These are phyloP conservation scores for Lichtheimia hyalospora DNA, from an alignment of 371 early-diverging fungal species.

Conservation along the genomic window DNA sequence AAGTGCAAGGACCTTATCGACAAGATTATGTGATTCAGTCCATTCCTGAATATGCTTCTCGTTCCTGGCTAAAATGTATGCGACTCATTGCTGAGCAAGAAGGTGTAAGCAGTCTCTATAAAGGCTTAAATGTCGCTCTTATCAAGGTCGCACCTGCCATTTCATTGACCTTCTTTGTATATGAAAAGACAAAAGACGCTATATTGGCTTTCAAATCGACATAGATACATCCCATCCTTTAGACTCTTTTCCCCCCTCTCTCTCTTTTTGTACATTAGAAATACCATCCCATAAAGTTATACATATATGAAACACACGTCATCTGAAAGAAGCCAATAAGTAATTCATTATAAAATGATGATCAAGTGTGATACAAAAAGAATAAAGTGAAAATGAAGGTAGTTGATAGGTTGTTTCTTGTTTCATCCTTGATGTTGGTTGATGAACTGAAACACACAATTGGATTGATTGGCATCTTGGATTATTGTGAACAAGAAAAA, in stretches of 20 bases:
- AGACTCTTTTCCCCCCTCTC: not conserved
- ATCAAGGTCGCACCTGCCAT: conserved; percentile 86
- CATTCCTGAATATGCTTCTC: conserved; percentile 50
- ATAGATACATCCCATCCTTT: not conserved
- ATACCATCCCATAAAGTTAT: no score
- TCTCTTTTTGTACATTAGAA: not conserved
- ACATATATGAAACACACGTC: no score
- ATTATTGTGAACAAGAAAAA: no score
- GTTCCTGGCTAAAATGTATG: conserved; percentile 56
- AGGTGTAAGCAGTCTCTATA: conserved; percentile 83
- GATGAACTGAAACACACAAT: no score
- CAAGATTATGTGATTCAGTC: conserved; percentile 44
- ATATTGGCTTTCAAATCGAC: conserved; percentile 27
- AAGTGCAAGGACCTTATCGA: conserved; percentile 74
- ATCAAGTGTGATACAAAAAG: no score
- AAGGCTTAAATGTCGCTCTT: conserved; percentile 82
- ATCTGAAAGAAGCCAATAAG: no score
- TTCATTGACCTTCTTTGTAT: conserved; percentile 87
- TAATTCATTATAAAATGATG: no score
- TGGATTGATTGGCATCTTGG: no score
- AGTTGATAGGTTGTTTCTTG: no score
- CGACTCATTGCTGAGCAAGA: conserved; percentile 68
- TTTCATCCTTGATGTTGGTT: no score
- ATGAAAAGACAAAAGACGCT: conserved; percentile 55
- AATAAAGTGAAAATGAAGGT: no score